Evolutionary conservation across 2,329 filamentous ascomycete species (phyloP).

Genomic region (Clonostachys chloroleuca): DNA sequence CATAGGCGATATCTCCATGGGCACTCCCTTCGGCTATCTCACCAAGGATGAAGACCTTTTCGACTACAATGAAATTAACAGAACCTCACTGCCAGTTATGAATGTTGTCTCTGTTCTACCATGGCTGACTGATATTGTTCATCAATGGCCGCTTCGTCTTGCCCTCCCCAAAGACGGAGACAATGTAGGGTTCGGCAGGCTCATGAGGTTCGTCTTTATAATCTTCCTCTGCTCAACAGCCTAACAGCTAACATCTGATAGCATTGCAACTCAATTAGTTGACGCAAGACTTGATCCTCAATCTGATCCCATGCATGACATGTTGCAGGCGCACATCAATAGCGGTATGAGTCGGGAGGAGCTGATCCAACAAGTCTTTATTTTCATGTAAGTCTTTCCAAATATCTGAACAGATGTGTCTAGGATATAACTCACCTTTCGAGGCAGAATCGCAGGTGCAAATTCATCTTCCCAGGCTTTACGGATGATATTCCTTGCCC

Average conservation of each 20-base stretch:
- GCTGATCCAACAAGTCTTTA: too few species aligned
- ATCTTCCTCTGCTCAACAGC: slow-evolving; percentile 6
- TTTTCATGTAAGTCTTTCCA: too few species aligned
- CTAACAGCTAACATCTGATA: too few species aligned
- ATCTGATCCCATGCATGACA: too few species aligned
- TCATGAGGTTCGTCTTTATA: slow-evolving; percentile 14
- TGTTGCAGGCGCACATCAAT: too few species aligned
- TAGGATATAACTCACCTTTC: too few species aligned
- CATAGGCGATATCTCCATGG: slow-evolving; percentile 48
- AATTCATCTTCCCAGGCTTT: slow-evolving; percentile 54
- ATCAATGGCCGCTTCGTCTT: slow-evolving; percentile 26
- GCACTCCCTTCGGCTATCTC: slow-evolving; percentile 45
- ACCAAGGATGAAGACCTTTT: slow-evolving; percentile 41
- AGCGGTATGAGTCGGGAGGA: too few species aligned
- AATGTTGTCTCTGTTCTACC: slow-evolving; percentile 28
- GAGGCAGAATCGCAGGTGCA: slow-evolving; percentile 48
- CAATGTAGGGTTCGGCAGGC: slow-evolving; percentile 27
- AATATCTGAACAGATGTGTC: too few species aligned
- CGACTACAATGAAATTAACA: slow-evolving; percentile 35
- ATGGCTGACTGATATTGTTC: slow-evolving; percentile 23
- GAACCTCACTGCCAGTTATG: slow-evolving; percentile 30
- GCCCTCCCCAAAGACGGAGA: slow-evolving; percentile 28
- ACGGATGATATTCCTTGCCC: slow-evolving; percentile 44
- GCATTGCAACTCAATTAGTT: too few species aligned
- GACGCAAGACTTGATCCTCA: too few species aligned